These are phyloP conservation scores for Cutaneotrichosporon spelunceum DNA, from an alignment of 1,284 basidiomycete species.

Conservation along the genomic window DNA sequence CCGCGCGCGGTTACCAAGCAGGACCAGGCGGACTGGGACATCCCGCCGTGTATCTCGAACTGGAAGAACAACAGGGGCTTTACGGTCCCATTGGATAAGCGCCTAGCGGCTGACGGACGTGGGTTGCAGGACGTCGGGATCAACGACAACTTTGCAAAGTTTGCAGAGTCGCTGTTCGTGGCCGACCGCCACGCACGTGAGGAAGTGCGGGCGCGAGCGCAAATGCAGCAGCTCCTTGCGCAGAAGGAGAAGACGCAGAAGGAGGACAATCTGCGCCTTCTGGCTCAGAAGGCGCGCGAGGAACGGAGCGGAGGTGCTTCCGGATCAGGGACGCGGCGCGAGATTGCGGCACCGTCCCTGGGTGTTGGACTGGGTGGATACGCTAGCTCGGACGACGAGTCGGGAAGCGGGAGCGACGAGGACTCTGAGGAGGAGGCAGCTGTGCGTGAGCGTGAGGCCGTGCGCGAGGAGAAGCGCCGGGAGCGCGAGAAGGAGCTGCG, in stretches of 20 bases:
- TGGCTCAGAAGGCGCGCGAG: conserved; percentile 92
- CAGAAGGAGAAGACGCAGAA: conserved; percentile 97
- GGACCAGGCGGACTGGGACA: conserved; percentile 99
- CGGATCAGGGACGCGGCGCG: conserved; percentile 51
- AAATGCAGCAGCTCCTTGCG: conserved; percentile 97
- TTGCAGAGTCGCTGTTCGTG: conserved; percentile 91
- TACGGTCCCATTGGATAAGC: conserved; percentile 97
- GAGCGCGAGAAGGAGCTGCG: conserved; percentile 96
- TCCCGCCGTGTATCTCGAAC: conserved; percentile 98
- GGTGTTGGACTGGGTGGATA: conserved; percentile 77
- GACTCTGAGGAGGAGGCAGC: conserved; percentile 75
- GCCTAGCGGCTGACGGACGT: conserved; percentile 93
- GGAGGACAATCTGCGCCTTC: conserved; percentile 88
- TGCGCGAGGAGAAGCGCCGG: conserved; percentile 84
- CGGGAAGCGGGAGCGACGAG: conserved; percentile 38
- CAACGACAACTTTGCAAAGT: conserved; percentile 99
- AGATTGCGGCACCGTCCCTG: conserved; percentile 45
- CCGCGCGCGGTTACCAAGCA: conserved; percentile 92
- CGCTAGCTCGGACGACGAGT: conserved; percentile 62
- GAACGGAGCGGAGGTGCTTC: conserved; percentile 68
- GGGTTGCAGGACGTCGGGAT: conserved; percentile 98
- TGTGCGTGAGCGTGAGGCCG: conserved; percentile 77
- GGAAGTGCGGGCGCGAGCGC: conserved; percentile 89
- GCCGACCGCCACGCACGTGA: conserved; percentile 98
- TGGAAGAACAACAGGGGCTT: conserved; percentile 99